Conservation (phyloP, 768 basidiomycete species). For the Rhizopogon sp. region DNA sequence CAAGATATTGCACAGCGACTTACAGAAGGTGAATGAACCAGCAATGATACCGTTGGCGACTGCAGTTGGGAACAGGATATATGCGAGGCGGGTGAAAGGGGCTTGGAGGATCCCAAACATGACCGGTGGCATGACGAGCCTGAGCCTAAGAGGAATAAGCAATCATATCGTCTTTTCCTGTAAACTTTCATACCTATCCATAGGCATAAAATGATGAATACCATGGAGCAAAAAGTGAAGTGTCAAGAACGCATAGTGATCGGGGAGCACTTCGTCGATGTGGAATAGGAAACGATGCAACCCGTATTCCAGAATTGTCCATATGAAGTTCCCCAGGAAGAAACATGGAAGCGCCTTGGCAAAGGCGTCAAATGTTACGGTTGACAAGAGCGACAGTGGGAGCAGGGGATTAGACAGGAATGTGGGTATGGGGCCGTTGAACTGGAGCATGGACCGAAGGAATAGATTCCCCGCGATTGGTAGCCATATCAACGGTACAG, state of each 20-base stretch:
- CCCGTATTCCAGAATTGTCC: slow-evolving; percentile 91
- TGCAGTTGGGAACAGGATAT: slow-evolving; percentile 74
- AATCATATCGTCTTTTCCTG: neutral
- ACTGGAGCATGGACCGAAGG: slow-evolving; percentile 78
- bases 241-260: slow-evolving; percentile 70
- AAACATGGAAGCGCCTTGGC: slow-evolving; percentile 63
- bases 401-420: slow-evolving; percentile 54
- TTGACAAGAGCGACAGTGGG: slow-evolving; percentile 43
- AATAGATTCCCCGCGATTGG: slow-evolving; percentile 82
- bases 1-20: slow-evolving; percentile 18
- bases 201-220: slow-evolving; percentile 95
- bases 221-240: slow-evolving; percentile 94
- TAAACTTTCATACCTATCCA: slow-evolving; percentile 67
- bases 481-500: slow-evolving; percentile 87
- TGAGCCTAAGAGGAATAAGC: slow-evolving; percentile 43
- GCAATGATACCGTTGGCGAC: slow-evolving; percentile 91
- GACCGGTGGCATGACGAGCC: slow-evolving; percentile 95
- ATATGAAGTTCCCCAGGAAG: slow-evolving; percentile 80
- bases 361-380: slow-evolving; percentile 48
- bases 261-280: slow-evolving; percentile 83
- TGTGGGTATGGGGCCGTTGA: slow-evolving; percentile 62
- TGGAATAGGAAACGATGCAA: slow-evolving; percentile 98
- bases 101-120: slow-evolving; percentile 72
- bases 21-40: slow-evolving; percentile 73
- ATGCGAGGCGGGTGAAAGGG: slow-evolving; percentile 85